Evolutionary conservation across 768 basidiomycete genomes (phyloP), one percentile per base, ranked within the genome.

Genomic region (Phaeotremella fagi): DNA sequence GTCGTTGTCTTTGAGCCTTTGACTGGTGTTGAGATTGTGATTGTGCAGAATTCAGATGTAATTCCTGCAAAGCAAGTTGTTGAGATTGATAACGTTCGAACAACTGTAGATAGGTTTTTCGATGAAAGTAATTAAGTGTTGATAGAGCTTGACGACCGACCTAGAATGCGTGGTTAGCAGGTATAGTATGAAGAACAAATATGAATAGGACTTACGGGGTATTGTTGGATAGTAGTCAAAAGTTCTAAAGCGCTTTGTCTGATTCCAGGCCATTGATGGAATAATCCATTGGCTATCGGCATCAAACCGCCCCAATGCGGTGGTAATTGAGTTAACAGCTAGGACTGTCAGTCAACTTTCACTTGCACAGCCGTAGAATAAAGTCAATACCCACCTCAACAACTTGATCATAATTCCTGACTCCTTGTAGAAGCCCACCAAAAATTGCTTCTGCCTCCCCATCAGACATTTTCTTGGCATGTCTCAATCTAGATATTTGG

Each of bases 251-350:
- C 87, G 15, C 82, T 79, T 26, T 89, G 86, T 22, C 89, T 82
- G 28, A 91, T 82, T 5, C 77, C 64, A 60, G 89, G 83, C 45
- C 82, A 80, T 50, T 88, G 88, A 75, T 98, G 94, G 77, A 97
- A 95, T 4, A 97, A 77, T 9, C 88, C 86, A 71, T 95, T 91
- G 28, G 85, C 85, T 31, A 98, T 78, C 23, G 90, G 86, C 20
- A 89, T 75, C 15, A 98, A 79, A 1, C 95, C 94, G 29, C 89
- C 88, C 4, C 79, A 78, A 60, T 89, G 85, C 0, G 85, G 82
- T 11, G 87, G 83, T 27, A 87, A 74, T 46, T 81, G 79, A 1
- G 91, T 81, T 25, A 98, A 78, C n/a, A 98, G 78, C 94, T 98
- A 63, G 27, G 28, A 36, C n/a, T n/a, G n/a, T n/a, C n/a, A n/a